Evolutionary conservation across 2,329 filamentous ascomycete species (phyloP), one percentile per base, ranked within the genome.

Genomic region (Cytospora leucostoma): DNA sequence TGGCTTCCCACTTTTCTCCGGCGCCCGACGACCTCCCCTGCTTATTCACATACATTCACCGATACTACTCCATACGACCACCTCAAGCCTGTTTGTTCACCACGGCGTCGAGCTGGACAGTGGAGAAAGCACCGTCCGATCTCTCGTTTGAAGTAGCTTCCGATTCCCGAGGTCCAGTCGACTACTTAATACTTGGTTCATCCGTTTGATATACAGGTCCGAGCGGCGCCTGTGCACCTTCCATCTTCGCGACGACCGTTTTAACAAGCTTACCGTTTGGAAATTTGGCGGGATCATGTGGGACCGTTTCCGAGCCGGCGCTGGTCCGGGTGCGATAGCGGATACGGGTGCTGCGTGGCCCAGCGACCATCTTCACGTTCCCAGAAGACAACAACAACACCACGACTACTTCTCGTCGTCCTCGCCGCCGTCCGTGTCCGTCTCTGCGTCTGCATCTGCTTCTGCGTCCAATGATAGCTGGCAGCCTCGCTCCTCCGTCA

Each of bases 401-500:
- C 63, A 37, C 56, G 56, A n/a, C 56, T 33, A 33, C 19, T 53
- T 7, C n/a, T 37, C 51, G 17, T 7, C 56, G 5, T 32, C 34
- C 35, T 40, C 19, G 49, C 1, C 38, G 52, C 44, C 56, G 63
- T 37, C 56, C 17, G 38, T n/a, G 7, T 21, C n/a, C 44, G 44
- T 21, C 3, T 47, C 44, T 27, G 27, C 56, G 63, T 47, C 56
- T n/a, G 38, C 8, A 4, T 21, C n/a, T 19, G 44, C 17, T 4
- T 47, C 44, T 47, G 3, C 8, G 8, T 47, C 44, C 11, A 47
- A 47, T 11, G 21, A 47, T 21, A 63, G 50, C 49, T 63, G 63
- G 63, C 63, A 63, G 38, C 63, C 59, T 33, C 56, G 63, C 15
- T 63, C 63, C 15, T 59, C 59, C 4, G 60, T 47, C 13, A 56